Percentiles rank a stretch among this genome's conserved stretches.
Conservation (phyloP, 1,284 basidiomycete species). For the Puccinia hordei region DNA sequence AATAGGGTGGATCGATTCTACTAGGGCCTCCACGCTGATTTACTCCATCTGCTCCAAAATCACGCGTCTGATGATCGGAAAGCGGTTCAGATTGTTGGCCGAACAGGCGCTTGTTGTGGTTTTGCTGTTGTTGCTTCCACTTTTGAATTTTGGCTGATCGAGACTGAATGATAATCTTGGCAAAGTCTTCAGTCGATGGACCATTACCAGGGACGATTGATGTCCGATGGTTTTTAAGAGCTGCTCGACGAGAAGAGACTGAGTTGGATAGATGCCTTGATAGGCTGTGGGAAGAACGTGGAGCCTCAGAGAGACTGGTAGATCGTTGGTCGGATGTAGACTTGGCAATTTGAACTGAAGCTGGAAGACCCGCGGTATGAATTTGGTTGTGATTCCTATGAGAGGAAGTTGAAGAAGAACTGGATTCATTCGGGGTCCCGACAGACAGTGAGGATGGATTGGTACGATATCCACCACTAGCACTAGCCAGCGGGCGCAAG, state of each 20-base stretch:
- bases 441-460: constrained; percentile 28
- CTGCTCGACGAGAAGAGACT: constrained; percentile 29
- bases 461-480: constrained; percentile 23
- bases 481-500: background rate
- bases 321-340: constrained; percentile 39
- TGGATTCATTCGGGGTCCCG: constrained; percentile 9
- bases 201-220: constrained; percentile 39
- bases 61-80: background rate
- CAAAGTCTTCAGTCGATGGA: constrained; percentile 63
- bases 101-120: constrained; percentile 10
- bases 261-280: constrained; percentile 41
- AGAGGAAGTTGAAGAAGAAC: constrained; percentile 29
- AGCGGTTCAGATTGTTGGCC: background rate
- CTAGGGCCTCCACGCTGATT: background rate
- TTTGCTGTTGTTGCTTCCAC: constrained; percentile 59
- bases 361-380: background rate
- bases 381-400: background rate
- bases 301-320: constrained; percentile 47
- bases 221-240: constrained; percentile 43
- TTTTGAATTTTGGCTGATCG: constrained; percentile 65
- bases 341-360: background rate
- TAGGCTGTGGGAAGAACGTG: constrained; percentile 3
- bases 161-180: constrained; percentile 64
- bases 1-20: background rate
- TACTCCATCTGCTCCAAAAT: background rate